Base-by-base conservation (phyloP, 768 basidiomycete genomes). In the Rhodocollybia butyracea region DNA sequence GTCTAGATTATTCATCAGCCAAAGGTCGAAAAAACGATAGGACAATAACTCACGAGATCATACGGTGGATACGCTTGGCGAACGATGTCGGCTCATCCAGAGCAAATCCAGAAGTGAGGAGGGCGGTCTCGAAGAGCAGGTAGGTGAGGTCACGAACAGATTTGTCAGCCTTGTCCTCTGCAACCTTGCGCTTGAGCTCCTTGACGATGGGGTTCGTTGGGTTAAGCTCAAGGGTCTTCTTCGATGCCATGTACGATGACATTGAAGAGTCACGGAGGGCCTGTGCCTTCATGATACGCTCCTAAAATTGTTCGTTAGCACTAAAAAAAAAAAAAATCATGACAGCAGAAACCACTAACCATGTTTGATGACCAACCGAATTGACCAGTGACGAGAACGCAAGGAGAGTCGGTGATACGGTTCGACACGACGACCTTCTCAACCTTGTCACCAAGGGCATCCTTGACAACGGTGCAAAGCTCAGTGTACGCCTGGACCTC, bases 361-460 rank as follows among this genome's bases (percentile, higher is more conserved):
- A 98, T 98, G 82, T 98, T 98, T 54, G 95, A 94, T 26, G 94
- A 97, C 96, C 96, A 99, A 54, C 96, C 97, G 75, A 98, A 99
- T 72, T 98, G 95, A 55, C 96, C 96, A 57, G 97, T 98, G 68
- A 98, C 94, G 65, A 96, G 87, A 42, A 97, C 96, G 71, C 89
- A 98, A 58, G 94, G 95, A 19, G 94, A 97, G 74, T 96, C 94
- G 64, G 85, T 81, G 78, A 99, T 96, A 74, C 96, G 93, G 85
- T 96, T 98, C 43, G 96, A 98, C 62, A 98, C 80, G 60, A 96
- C 84, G 22, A 99, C 96, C 82, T 99, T 99, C 84, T 99, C 97
- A 60, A 99, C 95, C 82, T 95, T 96, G 75, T 98, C 96, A 57
- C 96, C 95, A 57, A 99, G 94, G 55, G 91, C 91, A 65, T 99